A percentile compares a stretch with the other conserved stretches of the same genome.
Conservation (phyloP, 345 rosid genomes). For the Eucalyptus cloeziana region DNA sequence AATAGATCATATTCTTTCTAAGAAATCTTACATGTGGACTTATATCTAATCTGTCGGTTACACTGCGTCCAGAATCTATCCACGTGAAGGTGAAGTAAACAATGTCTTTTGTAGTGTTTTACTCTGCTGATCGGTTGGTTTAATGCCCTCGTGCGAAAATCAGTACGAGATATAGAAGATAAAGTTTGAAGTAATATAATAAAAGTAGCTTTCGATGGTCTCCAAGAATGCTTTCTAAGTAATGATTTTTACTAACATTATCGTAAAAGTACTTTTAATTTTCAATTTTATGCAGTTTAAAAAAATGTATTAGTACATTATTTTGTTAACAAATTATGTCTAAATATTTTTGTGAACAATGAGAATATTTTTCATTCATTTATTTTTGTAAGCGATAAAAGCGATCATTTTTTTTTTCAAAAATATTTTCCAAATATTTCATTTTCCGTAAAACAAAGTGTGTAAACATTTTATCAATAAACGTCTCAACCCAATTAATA, state of each 20-base stretch:
- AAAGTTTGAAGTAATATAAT: fast-evolving
- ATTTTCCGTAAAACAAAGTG: neutral
- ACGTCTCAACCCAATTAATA: neutral
- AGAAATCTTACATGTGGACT: neutral
- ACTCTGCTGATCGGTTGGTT: neutral
- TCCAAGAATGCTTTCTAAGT: neutral
- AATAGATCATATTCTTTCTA: neutral
- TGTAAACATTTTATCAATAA: no score
- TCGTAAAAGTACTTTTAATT: neutral
- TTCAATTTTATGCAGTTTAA: neutral
- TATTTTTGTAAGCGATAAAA: neutral
- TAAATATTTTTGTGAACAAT: neutral
- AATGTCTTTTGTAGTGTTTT: neutral
- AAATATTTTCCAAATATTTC: neutral
- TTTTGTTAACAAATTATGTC: neutral
- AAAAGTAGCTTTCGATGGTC: neutral
- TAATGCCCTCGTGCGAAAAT: neutral
- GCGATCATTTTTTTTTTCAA: fast-evolving
- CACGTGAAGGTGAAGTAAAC: neutral
- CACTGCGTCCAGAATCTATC: neutral
- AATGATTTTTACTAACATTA: no score
- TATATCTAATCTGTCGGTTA: neutral
- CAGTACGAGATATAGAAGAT: neutral
- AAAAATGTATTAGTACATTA: neutral
- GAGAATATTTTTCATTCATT: neutral